Conservation (phyloP, 352 stramenopile species). For the Phytophthora foliorum region DNA sequence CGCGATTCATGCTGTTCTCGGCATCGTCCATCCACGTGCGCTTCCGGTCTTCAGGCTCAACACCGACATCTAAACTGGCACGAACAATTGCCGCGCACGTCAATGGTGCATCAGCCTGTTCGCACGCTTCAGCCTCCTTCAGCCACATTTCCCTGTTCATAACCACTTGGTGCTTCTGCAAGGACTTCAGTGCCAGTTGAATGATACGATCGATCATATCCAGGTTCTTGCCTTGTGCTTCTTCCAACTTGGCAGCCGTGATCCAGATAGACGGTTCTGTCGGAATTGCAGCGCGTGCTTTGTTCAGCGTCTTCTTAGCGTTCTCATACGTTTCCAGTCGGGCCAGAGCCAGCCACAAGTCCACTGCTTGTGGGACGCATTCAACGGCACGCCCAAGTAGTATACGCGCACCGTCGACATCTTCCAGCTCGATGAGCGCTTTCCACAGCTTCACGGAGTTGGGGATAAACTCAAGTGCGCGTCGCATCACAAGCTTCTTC, state of each 20-base stretch:
- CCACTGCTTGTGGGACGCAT: slow-evolving; percentile 97
- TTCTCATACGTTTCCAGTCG: slow-evolving; percentile 99
- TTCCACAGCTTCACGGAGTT: slow-evolving; percentile 99
- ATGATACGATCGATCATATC: slow-evolving; percentile 89
- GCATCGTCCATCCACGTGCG: slow-evolving; percentile 99
- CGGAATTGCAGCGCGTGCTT: slow-evolving; percentile 93
- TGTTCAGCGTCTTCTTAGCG: slow-evolving; percentile 98
- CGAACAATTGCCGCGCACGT: slow-evolving; percentile 97
- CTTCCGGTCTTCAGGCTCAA: slow-evolving; percentile 97
- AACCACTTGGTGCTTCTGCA: slow-evolving; percentile 93
- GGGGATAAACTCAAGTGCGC: slow-evolving; percentile 96
- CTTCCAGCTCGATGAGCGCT: slow-evolving; percentile 98
- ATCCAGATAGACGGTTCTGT: slow-evolving; percentile 99
- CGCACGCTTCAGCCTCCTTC: slow-evolving; percentile 96
- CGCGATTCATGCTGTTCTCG: slow-evolving; percentile 89
- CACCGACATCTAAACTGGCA: slow-evolving; percentile 94
- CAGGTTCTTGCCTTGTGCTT: slow-evolving; percentile 94
- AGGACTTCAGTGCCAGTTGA: slow-evolving; percentile 83
- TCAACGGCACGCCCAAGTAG: slow-evolving; percentile 98
- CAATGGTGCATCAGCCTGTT: slow-evolving; percentile 90
- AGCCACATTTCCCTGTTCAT: slow-evolving; percentile 97
- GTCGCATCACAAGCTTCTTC: slow-evolving; percentile 92
- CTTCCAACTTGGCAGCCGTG: slow-evolving; percentile 98
- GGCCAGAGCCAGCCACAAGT: slow-evolving; percentile 99
- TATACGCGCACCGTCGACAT: slow-evolving; percentile 96